Base-by-base conservation (phyloP, 1,284 basidiomycete species). In the Cystobasidium pallidum region DNA sequence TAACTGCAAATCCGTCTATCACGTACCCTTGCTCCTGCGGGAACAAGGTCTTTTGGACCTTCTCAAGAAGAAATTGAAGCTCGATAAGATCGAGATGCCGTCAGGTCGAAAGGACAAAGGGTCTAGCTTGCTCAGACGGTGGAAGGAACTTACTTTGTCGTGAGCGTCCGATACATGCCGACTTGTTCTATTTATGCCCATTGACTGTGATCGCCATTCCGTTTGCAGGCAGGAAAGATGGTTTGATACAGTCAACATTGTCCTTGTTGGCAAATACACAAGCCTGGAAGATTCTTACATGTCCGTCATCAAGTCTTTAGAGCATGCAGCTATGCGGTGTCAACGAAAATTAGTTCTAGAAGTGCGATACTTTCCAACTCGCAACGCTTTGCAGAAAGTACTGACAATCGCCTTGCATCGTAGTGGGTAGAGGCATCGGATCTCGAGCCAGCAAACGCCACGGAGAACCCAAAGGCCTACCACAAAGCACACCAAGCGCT, bases 381-480 rank as follows among this genome's bases (percentile, higher is more conserved):
- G 13, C 41, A 62, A 43, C 21, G 7, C 36, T 39, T 72, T 30
- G 13, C 19, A 59, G 47, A 19, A 57, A 74, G 15, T 39, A 26
- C 36, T 62, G 59, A 62, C 13, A 4, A 13, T 39, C 13, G 36
- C 36, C 36, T 58, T 58, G 19, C 41, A 19, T 41, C n/a, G 45
- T 72, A 94, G 91, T 98, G 95, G 94, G 93, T 98, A 45, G 94
- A 98, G 80, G 93, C 95, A n/a, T 91, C 91, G 1, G 88, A 97
- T 80, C 86, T 99, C 3, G 94, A 99, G 81, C 84, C 89, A 1
- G 86, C 88, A 68, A 89, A 87, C 24, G 90, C 95, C 80, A 86
- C 86, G 39, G 84, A 86, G 24, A 87, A 89, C 80, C 94, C 96
- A 11, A 91, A 89, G 26, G 88, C 88, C 78, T 99, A 96, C 82